Evolutionary conservation across 331 rosid genomes (phyloP).

Genomic region (Erythrophleum ivorense): DNA sequence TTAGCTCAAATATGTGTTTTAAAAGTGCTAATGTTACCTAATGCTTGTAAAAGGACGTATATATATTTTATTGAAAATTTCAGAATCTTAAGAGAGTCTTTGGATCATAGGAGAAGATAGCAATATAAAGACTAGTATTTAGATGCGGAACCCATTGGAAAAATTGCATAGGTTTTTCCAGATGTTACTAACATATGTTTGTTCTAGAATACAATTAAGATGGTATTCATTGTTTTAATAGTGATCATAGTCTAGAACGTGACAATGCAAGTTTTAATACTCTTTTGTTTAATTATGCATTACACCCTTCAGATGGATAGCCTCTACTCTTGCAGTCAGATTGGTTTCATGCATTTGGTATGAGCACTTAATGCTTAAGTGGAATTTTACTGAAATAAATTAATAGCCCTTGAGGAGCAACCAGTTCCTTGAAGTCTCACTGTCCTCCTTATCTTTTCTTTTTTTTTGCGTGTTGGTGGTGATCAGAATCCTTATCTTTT

Average conservation of each 20-base stretch:
- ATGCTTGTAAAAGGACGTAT: background rate
- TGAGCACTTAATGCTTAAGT: slow-evolving; percentile 1
- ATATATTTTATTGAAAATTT: background rate
- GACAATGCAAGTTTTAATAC: background rate
- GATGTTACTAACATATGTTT: background rate
- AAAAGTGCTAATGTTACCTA: slow-evolving; percentile 18
- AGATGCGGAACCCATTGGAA: background rate
- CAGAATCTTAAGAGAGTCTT: slow-evolving; percentile 25
- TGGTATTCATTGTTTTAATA: slow-evolving; percentile 10
- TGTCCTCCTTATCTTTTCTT: slow-evolving; percentile 34
- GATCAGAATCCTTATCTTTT: slow-evolving; percentile 17
- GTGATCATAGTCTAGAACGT: background rate
- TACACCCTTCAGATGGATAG: background rate
- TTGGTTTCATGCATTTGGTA: slow-evolving; percentile 28
- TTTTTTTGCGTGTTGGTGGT: too few relatives aligned
- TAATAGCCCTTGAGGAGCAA: slow-evolving; percentile 12
- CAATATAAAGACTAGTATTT: slow-evolving; percentile 10
- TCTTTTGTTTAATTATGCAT: background rate
- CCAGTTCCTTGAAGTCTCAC: slow-evolving; percentile 34
- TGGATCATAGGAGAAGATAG: background rate
- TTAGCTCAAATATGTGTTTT: background rate
- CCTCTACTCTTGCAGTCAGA: slow-evolving; percentile 23
- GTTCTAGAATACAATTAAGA: slow-evolving; percentile 27
- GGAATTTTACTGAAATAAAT: slow-evolving; percentile 30
- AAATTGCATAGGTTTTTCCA: background rate